A percentile compares a stretch with the other conserved stretches of the same genome.
phyloP scores from a whole-genome alignment of 306 rosid species.

The Crotalaria pallida region DNA sequence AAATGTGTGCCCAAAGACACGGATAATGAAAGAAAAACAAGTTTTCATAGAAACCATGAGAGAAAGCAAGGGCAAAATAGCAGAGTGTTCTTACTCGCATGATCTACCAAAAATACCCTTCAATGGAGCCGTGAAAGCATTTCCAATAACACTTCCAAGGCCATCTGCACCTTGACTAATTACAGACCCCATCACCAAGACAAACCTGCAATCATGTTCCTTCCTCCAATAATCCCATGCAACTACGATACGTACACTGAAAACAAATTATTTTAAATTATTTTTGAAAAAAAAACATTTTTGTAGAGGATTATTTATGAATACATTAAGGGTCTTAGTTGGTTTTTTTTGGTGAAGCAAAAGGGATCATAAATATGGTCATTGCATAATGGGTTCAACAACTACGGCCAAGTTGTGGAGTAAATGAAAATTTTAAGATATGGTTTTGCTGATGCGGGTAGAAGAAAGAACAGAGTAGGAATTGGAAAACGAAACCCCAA shows the following conservation, averaged over 20 bases:
- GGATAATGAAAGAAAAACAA: too few relatives aligned
- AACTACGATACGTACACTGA: too few relatives aligned
- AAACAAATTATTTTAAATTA: too few relatives aligned
- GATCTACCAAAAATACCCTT: conserved; percentile 37
- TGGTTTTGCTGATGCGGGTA: too few relatives aligned
- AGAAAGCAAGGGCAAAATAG: not conserved
- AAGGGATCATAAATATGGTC: not conserved
- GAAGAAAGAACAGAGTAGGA: too few relatives aligned
- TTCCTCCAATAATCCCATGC: not conserved
- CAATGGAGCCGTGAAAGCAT: conserved; percentile 32
- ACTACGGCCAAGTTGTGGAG: not conserved
- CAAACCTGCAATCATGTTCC: not conserved
- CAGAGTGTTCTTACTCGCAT: conserved; percentile 29
- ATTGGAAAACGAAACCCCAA: not conserved
- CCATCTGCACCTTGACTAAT: conserved; percentile 31
- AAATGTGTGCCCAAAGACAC: too few relatives aligned
- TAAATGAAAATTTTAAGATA: not conserved
- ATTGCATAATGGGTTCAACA: not conserved
- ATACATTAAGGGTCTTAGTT: too few relatives aligned
- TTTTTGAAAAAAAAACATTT: not conserved
- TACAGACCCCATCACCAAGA: conserved; percentile 32
- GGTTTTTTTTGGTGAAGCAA: too few relatives aligned
- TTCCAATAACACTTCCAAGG: conserved; percentile 32
- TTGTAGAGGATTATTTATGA: not conserved
- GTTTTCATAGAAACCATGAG: too few relatives aligned